phyloP scores from a whole-genome alignment of 2,329 filamentous ascomycete species.

The Tolypocladium guangdongense region DNA sequence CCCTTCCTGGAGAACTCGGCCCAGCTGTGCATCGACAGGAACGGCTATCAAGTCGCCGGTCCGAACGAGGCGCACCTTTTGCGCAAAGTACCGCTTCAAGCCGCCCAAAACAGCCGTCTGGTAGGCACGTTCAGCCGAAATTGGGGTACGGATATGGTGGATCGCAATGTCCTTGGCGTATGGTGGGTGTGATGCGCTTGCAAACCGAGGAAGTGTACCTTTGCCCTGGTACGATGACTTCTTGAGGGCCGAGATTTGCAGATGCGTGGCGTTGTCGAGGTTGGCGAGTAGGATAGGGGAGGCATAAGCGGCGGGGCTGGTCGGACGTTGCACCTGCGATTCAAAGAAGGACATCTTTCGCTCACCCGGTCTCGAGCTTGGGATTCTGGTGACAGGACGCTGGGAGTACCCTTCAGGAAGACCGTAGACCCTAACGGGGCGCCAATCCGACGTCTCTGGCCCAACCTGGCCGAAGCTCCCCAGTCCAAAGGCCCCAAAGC shows the following conservation, averaged over 20 bases:
- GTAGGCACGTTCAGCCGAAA: conserved; percentile 74
- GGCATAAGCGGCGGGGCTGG: conserved; percentile 55
- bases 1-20: conserved; percentile 70
- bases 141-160: conserved; percentile 77
- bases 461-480: conserved; percentile 45
- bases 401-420: conserved; percentile 65
- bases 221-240: conserved; percentile 37
- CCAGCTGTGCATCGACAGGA: conserved; percentile 76
- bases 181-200: conserved; percentile 43
- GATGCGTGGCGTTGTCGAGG: conserved; percentile 64
- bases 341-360: conserved; percentile 53
- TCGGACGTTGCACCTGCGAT: conserved; percentile 52
- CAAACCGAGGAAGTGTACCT: conserved; percentile 44
- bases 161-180: conserved; percentile 70
- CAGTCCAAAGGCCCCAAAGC: conserved; percentile 55
- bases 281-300: conserved; percentile 85
- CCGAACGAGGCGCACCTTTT: conserved; percentile 70
- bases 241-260: conserved; percentile 65
- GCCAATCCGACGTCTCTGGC: conserved; percentile 57
- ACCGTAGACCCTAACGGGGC: conserved; percentile 80
- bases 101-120: conserved; percentile 81
- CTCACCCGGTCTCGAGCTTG: conserved; percentile 40
- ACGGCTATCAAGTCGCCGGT: conserved; percentile 83
- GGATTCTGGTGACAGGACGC: conserved; percentile 49
- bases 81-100: conserved; percentile 80